Percentiles rank a stretch among this genome's conserved stretches.
phyloP scores from a whole-genome alignment of 1,284 basidiomycete genomes.

The Leucoagaricus sp. region DNA sequence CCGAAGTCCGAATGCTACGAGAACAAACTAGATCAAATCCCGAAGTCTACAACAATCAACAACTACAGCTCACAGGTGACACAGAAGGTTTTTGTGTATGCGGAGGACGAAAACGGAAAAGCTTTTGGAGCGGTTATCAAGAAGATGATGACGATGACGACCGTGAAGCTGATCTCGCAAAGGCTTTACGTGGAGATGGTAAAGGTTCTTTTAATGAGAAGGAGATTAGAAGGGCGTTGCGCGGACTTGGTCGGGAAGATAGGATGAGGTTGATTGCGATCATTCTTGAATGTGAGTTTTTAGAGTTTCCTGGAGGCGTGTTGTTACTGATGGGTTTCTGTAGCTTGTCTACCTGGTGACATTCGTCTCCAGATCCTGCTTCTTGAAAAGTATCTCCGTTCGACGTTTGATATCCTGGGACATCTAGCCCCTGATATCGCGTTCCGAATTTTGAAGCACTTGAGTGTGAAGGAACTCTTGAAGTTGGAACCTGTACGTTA shows the following conservation, averaged over 20 bases:
- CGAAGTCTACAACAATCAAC: constrained; percentile 15
- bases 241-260: constrained; percentile 62
- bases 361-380: constrained; percentile 77
- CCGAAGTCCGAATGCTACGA: constrained; percentile 63
- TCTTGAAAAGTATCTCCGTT: constrained; percentile 79
- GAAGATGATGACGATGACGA: constrained; percentile 43
- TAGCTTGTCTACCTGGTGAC: constrained; percentile 75
- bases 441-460: constrained; percentile 63
- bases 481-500: constrained; percentile 50
- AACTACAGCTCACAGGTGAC: constrained; percentile 20
- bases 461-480: constrained; percentile 69
- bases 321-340: background rate
- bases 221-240: constrained; percentile 64
- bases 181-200: constrained; percentile 51
- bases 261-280: constrained; percentile 68
- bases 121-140: constrained; percentile 66
- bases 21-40: constrained; percentile 28
- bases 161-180: constrained; percentile 41
- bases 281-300: constrained; percentile 53
- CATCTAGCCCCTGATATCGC: constrained; percentile 69
- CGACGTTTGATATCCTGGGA: constrained; percentile 81
- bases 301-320: constrained; percentile 1
- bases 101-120: constrained; percentile 54
- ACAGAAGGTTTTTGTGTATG: constrained; percentile 56
- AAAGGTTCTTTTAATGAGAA: constrained; percentile 64